Evolutionary conservation across 345 rosid species (phyloP).

Genomic region (Brassica nigra): DNA sequence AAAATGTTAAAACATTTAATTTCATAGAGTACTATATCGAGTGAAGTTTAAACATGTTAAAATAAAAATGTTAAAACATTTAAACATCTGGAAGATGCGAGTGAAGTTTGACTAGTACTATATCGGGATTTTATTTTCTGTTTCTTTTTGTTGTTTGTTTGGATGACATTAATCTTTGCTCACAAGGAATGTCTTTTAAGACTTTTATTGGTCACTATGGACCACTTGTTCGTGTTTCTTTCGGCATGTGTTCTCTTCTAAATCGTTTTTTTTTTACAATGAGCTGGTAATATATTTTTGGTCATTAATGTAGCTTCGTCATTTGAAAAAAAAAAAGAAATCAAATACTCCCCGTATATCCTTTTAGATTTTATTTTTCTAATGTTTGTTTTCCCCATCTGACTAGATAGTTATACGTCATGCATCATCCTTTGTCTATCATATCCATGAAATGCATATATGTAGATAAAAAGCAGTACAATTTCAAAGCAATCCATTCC

Average conservation of each 20-base stretch:
- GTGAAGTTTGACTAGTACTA: too few species aligned
- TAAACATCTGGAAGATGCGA: too few species aligned
- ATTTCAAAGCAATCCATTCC: neutral
- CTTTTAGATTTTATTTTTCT: constrained; percentile 3
- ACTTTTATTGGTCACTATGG: neutral
- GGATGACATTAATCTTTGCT: neutral
- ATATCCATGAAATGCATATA: neutral
- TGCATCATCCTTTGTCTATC: neutral
- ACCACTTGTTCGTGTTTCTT: neutral
- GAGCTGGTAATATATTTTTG: too few species aligned
- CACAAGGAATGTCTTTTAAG: neutral
- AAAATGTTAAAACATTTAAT: too few species aligned
- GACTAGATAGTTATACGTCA: neutral
- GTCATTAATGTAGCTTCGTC: neutral
- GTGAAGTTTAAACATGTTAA: too few species aligned
- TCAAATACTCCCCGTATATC: neutral
- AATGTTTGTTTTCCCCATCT: neutral
- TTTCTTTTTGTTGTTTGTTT: too few species aligned
- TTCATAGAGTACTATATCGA: too few species aligned
- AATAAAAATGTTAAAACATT: too few species aligned
- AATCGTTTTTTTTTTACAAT: neutral
- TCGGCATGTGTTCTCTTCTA: neutral
- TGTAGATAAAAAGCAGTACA: neutral
- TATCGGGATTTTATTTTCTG: too few species aligned
- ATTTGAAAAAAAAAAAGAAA: constrained; percentile 4